Base-by-base conservation (phyloP, 2,329 filamentous ascomycete species). In the Herpotrichia juniperi region DNA sequence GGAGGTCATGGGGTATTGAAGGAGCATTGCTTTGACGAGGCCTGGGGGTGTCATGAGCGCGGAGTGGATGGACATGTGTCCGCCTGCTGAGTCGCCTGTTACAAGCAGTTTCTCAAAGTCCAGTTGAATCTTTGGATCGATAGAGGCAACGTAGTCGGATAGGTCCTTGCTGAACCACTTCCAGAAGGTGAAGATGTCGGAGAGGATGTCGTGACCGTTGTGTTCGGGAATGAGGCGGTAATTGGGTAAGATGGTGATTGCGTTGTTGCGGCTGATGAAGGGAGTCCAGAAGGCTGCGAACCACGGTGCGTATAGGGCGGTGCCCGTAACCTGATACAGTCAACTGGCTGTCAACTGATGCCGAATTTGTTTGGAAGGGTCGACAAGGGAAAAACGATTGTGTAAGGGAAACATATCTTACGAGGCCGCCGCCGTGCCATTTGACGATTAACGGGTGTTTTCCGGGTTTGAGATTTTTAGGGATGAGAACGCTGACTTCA, bases 151-250 rank as follows among this genome's bases (percentile, higher is more conserved):
- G 26, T 53, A 62, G 3, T 39, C 16, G 10, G 64, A 30, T 1
- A 51, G 46, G 17, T 50, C 58, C 8, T 26, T 22, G 19, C 52
- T 40, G 34, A 80, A 56, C 80, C 81, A 83, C 4, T 53, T 54
- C 78, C 78, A 83, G 61, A 81, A 79, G 54, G 80, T 76, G 8
- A 64, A 47, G 1, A 83, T 53, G 58, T 83, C 81, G 5, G 74
- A 61, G 21, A 81, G 68, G 50, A 82, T 78, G 14, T 83, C 77
- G 2, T 66, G 42, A 28, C 78, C 78, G 17, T 50, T 77, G 47
- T 76, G 69, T 51, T 82, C 80, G 19, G 81, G 81, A n/a, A 80
- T 54, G 3, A 83, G 75, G 8, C 80, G 79, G 67, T 84, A 80
- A 62, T 81, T 78, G 0, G 79, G 76, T 1, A 74, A 67, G 6